Evolutionary conservation across 2,329 filamentous ascomycete species (phyloP).

Genomic region (Scedosporium boydii): DNA sequence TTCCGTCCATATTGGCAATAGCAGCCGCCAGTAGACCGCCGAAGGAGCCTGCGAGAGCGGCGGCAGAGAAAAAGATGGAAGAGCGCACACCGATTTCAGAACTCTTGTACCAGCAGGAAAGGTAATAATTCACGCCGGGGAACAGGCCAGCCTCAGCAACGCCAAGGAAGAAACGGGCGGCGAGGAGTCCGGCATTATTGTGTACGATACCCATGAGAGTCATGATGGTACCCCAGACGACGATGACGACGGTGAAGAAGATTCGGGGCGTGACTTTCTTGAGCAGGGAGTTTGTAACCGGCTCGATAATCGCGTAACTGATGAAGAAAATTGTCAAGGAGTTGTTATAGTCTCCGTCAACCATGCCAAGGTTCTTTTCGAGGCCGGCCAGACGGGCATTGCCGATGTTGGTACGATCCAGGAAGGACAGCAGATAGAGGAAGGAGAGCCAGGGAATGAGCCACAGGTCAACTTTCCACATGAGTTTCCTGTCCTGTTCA

Average conservation of each 20-base stretch:
- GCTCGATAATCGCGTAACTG: conserved; percentile 72
- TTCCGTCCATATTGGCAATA: conserved; percentile 60
- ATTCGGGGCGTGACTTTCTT: conserved; percentile 67
- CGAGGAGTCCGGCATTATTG: conserved; percentile 55
- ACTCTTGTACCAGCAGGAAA: conserved; percentile 76
- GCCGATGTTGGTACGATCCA: conserved; percentile 24
- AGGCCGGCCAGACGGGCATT: conserved; percentile 23
- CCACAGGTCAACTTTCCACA: conserved; percentile 51
- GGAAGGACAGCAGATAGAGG: conserved; percentile 66
- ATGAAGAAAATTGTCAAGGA: conserved; percentile 52
- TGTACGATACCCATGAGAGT: conserved; percentile 57
- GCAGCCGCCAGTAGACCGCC: conserved; percentile 64
- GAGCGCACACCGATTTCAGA: conserved; percentile 72
- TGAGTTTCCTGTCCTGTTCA: conserved; percentile 47
- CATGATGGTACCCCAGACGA: conserved; percentile 60
- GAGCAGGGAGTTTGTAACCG: conserved; percentile 68
- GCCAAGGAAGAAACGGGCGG: conserved; percentile 62
- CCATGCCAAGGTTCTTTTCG: conserved; percentile 33
- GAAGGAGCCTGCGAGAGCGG: conserved; percentile 69
- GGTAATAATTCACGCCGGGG: conserved; percentile 69
- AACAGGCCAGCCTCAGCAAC: conserved; percentile 68
- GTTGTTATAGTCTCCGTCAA: conserved; percentile 43
- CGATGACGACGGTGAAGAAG: conserved; percentile 74
- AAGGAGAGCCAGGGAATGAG: conserved; percentile 60
- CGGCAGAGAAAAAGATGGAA: conserved; percentile 76